Conservation (phyloP, 2,329 filamentous ascomycete species). For the Bipolaris oryzae region DNA sequence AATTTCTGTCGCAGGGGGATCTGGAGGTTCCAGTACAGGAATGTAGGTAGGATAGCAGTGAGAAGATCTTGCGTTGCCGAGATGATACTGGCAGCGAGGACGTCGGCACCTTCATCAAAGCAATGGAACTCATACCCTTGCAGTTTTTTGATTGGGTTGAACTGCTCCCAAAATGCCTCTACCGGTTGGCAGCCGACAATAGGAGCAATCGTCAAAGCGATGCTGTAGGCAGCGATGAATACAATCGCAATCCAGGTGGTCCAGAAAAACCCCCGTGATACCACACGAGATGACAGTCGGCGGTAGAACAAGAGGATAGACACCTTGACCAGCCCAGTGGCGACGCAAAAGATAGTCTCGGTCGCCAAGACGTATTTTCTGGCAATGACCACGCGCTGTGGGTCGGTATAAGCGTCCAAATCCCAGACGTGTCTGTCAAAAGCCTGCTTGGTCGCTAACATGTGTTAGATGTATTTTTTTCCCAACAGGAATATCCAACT, state of each 20-base stretch:
- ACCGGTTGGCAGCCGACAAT: conserved; percentile 40
- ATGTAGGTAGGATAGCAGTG: conserved; percentile 41
- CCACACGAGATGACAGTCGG: conserved; percentile 33
- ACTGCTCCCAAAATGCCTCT: conserved; percentile 41
- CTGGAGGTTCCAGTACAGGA: conserved; percentile 41
- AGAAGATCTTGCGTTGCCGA: conserved; percentile 37
- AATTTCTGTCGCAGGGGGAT: conserved; percentile 39
- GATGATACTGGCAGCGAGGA: conserved; percentile 36
- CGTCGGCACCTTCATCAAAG: conserved; percentile 42
- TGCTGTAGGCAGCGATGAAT: conserved; percentile 34
- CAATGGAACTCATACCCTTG: conserved; percentile 38
- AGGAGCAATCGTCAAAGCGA: conserved; percentile 36
- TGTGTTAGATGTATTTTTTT: conserved; percentile 12
- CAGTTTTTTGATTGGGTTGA: conserved; percentile 20
- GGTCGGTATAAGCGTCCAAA: conserved; percentile 14
- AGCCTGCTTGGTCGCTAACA: conserved; percentile 20
- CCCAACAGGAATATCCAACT: neutral
- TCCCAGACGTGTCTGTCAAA: conserved; percentile 42
- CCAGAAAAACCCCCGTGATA: conserved; percentile 34
- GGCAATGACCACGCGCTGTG: conserved; percentile 19
- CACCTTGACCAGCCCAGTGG: conserved; percentile 40
- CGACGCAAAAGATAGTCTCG: conserved; percentile 34
- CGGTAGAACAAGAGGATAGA: conserved; percentile 44
- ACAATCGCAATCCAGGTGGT: conserved; percentile 34
- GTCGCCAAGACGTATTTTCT: conserved; percentile 39